phyloP scores from a whole-genome alignment of 768 basidiomycete species.

The Dictyophora rubrovolvata region DNA sequence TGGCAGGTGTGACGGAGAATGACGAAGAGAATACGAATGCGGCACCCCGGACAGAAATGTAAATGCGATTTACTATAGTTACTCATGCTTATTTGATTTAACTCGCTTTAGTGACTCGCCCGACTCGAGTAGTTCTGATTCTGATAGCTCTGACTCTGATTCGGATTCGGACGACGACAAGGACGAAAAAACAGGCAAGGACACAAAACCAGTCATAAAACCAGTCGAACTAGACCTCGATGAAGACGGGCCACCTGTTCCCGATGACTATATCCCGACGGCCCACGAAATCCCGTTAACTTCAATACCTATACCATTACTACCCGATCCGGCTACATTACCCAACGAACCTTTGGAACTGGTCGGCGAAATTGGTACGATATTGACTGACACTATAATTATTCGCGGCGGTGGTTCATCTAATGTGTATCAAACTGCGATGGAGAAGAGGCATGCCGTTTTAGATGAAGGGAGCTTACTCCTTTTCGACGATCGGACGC shows the following conservation, averaged over 20 bases:
- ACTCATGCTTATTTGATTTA: constrained; percentile 12
- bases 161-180: background rate
- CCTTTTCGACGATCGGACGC: constrained; percentile 80
- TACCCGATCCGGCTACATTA: constrained; percentile 42
- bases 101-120: constrained; percentile 18
- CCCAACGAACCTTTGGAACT: constrained; percentile 57
- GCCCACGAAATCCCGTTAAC: constrained; percentile 59
- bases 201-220: background rate
- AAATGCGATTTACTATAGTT: background rate
- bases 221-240: constrained; percentile 35
- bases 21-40: constrained; percentile 29
- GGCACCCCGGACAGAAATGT: constrained; percentile 18
- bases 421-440: constrained; percentile 35
- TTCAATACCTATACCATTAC: constrained; percentile 45
- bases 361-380: constrained; percentile 69
- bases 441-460: constrained; percentile 31
- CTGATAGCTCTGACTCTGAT: background rate
- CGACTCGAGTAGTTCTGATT: background rate
- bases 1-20: constrained; percentile 18
- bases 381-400: constrained; percentile 65
- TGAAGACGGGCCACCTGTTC: constrained; percentile 31
- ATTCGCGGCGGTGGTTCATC: constrained; percentile 48
- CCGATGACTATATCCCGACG: constrained; percentile 32
- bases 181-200: background rate
- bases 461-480: constrained; percentile 86